Conservation (phyloP, 768 basidiomycete genomes). For the Tulasnella sp. region DNA sequence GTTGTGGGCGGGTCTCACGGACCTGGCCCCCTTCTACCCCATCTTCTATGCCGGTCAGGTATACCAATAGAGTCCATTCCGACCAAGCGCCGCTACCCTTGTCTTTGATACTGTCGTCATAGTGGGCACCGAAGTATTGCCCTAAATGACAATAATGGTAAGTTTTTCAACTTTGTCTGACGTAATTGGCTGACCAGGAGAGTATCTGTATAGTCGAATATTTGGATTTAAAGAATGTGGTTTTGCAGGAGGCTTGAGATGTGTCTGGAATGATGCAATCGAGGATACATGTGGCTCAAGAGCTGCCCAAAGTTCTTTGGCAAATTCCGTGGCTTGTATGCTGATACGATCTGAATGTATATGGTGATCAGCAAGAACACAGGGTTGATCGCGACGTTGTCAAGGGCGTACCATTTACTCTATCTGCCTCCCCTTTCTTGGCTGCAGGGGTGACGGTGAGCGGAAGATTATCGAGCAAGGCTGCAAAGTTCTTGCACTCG, state of each 20-base stretch:
- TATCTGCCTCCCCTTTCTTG: conserved; percentile 57
- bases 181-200: neutral
- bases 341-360: conserved; percentile 44
- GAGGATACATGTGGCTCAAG: conserved; percentile 46
- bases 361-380: neutral
- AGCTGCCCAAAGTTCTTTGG: conserved; percentile 36
- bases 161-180: neutral
- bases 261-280: conserved; percentile 33
- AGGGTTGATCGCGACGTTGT: neutral
- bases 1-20: conserved; percentile 6
- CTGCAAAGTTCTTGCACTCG: conserved; percentile 48
- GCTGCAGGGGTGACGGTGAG: conserved; percentile 57
- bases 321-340: conserved; percentile 45
- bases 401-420: conserved; percentile 46
- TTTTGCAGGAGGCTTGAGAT: conserved; percentile 25
- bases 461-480: conserved; percentile 46
- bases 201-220: conserved; percentile 59
- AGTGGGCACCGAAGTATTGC: conserved; percentile 63
- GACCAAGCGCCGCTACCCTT: conserved; percentile 45
- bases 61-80: conserved; percentile 68
- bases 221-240: conserved; percentile 58
- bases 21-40: conserved; percentile 63
- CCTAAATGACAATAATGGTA: conserved; percentile 26
- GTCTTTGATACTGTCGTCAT: conserved; percentile 49
- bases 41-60: conserved; percentile 57